Base-by-base conservation (phyloP, 2,329 filamentous ascomycete species). In the Bipolaris bicolor region DNA sequence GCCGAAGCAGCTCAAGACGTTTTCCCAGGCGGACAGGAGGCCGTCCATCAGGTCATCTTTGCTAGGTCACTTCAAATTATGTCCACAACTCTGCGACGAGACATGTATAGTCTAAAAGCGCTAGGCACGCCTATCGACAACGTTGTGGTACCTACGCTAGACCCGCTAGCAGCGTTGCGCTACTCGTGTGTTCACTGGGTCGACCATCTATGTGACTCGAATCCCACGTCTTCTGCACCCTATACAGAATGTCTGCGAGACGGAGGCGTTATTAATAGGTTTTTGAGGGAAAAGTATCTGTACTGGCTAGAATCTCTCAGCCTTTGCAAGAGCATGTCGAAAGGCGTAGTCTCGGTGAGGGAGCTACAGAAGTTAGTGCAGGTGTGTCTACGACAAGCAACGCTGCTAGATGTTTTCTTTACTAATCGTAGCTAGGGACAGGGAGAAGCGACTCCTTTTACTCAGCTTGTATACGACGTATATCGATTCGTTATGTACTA, bases 141-240 rank as follows among this genome's bases (percentile, higher is more conserved):
- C 13, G 15, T 49, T 18, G 1, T 31, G 4, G 0, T 29, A 9
- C 20, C 47, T 29, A 11, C 7, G 3, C 33, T 63, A 45, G 63
- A 74, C 64, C 63, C 64, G 49, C 52, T 75, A 44, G 60, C 65
- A 4, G 15, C 65, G 9, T 44, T 68, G 22, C 62, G 61, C 16
- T 67, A 66, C 45, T 67, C 70, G 5, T 76, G 70, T 55, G 49
- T 75, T 37, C 72, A 71, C 55, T 78, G 74, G 76, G 55, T 69
- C 26, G 63, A 72, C 40, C 73, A 77, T 62, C 59, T 77, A n/a
- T 67, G 55, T 48, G 65, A 64, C 34, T 62, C 16, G 39, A 49
- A 37, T 0, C 34, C 43, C 34, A 53, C 11, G 6, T 26, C 18
- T 60, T n/a, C 22, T 3, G 22, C n/a, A 11, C n/a, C 10, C 37